Base-by-base conservation (phyloP, 2,329 filamentous ascomycete species). In the Trichoderma breve region DNA sequence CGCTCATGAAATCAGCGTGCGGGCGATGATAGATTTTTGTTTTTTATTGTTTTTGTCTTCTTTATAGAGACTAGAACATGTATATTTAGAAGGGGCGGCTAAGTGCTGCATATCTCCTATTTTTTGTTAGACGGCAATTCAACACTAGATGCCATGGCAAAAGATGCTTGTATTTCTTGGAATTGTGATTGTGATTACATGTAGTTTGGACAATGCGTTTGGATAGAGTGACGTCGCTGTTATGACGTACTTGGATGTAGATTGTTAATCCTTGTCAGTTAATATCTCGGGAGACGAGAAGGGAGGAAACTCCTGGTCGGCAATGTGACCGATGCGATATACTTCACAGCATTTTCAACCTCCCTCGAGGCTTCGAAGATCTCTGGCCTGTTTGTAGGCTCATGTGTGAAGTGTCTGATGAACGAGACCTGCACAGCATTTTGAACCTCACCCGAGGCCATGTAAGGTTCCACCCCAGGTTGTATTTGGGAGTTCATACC, bases 1-100 rank as follows among this genome's bases (percentile, higher is more conserved):
- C 34, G 47, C 47, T 68, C 65, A 47, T 60, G 55, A 24, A 43
- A 32, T 24, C 66, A 62, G 66, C 66, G 66, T 70, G 66, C 66
- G 57, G 57, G 66, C 66, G 28, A 70, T 61, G 55, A 61, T 70
- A 53, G 66, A 70, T 34, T 43, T 36, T 68, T 7, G 30, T 21
- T 43, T 32, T 28, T 24, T 26, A 21, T 47, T 53, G 47, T 53
- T 53, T 53, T 53, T 15, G 15, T 36, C 57, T 11, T 32, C 28
- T n/a, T 34, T 51, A 26, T 51, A 62, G 66, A 53, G 55, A 53
- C 55, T 70, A 70, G 66, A 70, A 36, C 55, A 39, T 53, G 66
- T 70, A 70, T 53, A 62, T 62, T 53, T 70, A 70, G 57, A 61
- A 43, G 18, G n/a, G 24, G 39, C 57, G 60, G 66, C 28, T 53